Base-by-base conservation (phyloP, 176 grass and related monocot species). In the Alloteropsis semialata region DNA sequence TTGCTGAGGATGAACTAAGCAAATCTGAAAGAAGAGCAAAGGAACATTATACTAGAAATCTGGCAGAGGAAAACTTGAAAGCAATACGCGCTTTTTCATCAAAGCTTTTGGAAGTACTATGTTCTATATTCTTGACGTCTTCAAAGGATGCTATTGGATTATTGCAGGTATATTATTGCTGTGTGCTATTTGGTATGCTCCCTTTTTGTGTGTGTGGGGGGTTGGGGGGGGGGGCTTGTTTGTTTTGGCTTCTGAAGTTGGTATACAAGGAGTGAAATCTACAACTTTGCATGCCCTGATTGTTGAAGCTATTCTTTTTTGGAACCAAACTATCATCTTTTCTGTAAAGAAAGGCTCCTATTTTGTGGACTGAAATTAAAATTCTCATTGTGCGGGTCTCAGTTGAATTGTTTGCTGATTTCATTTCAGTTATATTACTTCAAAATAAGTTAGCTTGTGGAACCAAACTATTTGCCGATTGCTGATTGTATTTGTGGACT, bases 21-120 rank as follows among this genome's bases (percentile, higher is more conserved):
- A 93, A 89, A 75, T 86, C 88, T 72, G 91, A 84, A 91, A 91
- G 69, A 88, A 93, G 89, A 90, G 96, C 89, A 16, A 92, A 88
- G 69, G 56, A 72, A 15, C 17, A 10, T 19, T 96, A 93, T 80
- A 93, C 87, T 34, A 88, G 87, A 71, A 88, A 82, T 54, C 32
- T 85, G 24, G 87, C 91, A 59, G 93, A 96, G 79, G 89, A 90
- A 89, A 98, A 98, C 82, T 86, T 98, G 49, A 90, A 93, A 91
- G 84, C 54, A 11, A 90, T 98, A 77, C 28, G 72, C n/a, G 69
- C 82, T 75, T 98, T 84, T 76, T 91, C 91, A 81, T 77, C 87
- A 69, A 89, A 96, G 22, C 82, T 98, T 81, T 65, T 98, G 63
- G 87, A 88, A 80, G 74, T 93, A 58, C 84, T 98, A 76, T 89